Evolutionary conservation across 192 early-diverging fungal species (phyloP), one percentile per base, ranked within the genome.

Genomic region (Backusella psychrophila): DNA sequence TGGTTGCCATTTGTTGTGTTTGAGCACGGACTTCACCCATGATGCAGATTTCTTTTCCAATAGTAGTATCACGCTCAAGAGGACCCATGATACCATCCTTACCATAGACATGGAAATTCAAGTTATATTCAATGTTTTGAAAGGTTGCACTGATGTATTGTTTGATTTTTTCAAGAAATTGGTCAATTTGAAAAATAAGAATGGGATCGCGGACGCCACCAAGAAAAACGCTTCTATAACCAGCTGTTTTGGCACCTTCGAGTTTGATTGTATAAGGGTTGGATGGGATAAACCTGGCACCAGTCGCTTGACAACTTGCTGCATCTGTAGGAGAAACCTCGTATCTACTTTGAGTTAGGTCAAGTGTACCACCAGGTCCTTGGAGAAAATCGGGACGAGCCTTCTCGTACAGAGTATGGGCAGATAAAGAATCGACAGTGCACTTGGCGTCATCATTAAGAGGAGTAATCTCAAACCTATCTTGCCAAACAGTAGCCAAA

Each of bases 121-220:
- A 35, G 12, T 66, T 35, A 35, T 46, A 69, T 5, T 41, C 66
- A 41, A 68, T 11, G 5, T 68, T 26, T 21, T 21, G n/a, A 38
- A 39, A 75, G n/a, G 56, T 12, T 11, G 56, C 9, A 5, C 56
- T 23, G 26, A 63, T 29, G 7, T 63, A 63, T 12, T 63, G 56
- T 26, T 63, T 63, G 12, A 63, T 29, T 1, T 5, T 63, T 29
- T 63, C 56, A 29, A 63, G 56, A 31, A 75, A 69, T 0, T 17
- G 19, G 31, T 75, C 67, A 7, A 75, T 44, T 31, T 75, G 75
- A 33, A 66, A 69, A 44, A 75, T 68, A 5, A 75, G n/a, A 36
- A 75, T 75, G 12, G 75, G 75, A 52, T 75, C 75, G 4, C 75
- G 75, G 52, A 75, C 67, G 29, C 75, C 65, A 26, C 75, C 75